phyloP scores from a whole-genome alignment of 2,329 filamentous ascomycete genomes.

The Pseudogymnoascus destructans region DNA sequence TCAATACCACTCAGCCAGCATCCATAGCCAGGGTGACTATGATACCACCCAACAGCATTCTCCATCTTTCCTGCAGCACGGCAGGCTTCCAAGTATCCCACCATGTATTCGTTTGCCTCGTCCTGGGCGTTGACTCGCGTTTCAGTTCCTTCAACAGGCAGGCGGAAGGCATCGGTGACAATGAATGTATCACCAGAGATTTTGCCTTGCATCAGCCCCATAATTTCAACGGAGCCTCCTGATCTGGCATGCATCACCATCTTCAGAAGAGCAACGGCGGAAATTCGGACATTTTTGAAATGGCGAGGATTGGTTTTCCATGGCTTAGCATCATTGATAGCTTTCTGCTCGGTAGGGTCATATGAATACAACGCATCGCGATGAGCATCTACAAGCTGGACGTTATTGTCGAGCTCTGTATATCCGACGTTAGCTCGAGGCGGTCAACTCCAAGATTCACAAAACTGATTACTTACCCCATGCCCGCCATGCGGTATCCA shows the following conservation, averaged over 20 bases:
- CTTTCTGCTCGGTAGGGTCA: slow-evolving; percentile 54
- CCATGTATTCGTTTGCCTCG: slow-evolving; percentile 95
- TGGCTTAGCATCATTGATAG: slow-evolving; percentile 49
- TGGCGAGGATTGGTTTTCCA: slow-evolving; percentile 71
- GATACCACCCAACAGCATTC: slow-evolving; percentile 96
- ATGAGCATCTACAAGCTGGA: slow-evolving; percentile 69
- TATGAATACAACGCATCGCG: slow-evolving; percentile 89
- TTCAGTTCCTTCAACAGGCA: slow-evolving; percentile 97
- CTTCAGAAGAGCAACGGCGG: slow-evolving; percentile 85
- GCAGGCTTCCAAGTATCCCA: slow-evolving; percentile 66
- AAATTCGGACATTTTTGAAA: slow-evolving; percentile 90
- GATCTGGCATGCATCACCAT: slow-evolving; percentile 99
- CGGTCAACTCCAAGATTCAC: slow-evolving; percentile 14
- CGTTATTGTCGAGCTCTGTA: slow-evolving; percentile 75
- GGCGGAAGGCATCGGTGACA: slow-evolving; percentile 82
- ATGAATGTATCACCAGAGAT: slow-evolving; percentile 75
- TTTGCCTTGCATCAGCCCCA: slow-evolving; percentile 97
- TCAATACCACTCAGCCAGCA: slow-evolving; percentile 98
- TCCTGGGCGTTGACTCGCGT: slow-evolving; percentile 92
- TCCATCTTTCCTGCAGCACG: slow-evolving; percentile 69
- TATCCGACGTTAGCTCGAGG: slow-evolving; percentile 20
- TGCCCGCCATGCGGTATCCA: slow-evolving; percentile 44
- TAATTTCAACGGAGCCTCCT: slow-evolving; percentile 82
- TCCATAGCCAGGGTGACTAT: slow-evolving; percentile 92
- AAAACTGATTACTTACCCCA: slow-evolving; percentile 41